Conservation (phyloP, 1,284 basidiomycete genomes). For the Farysia itapuensis region DNA sequence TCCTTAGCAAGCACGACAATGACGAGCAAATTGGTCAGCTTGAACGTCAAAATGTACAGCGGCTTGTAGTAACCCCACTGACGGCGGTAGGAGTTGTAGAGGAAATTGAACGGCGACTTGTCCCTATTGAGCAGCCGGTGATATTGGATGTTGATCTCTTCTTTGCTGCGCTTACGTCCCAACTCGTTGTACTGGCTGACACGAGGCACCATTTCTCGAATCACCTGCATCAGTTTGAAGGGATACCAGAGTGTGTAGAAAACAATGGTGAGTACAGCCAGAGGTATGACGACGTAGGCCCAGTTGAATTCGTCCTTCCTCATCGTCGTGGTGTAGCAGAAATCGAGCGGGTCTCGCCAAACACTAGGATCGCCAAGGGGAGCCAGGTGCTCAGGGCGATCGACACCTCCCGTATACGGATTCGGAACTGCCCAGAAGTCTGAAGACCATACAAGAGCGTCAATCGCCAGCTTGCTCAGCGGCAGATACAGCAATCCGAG, state of each 20-base stretch:
- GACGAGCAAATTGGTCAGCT: conserved; percentile 71
- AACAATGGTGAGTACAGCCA: conserved; percentile 66
- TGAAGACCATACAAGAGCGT: conserved; percentile 49
- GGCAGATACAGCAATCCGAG: conserved; percentile 49
- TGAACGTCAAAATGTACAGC: conserved; percentile 63
- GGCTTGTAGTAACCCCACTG: conserved; percentile 61
- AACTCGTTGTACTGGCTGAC: conserved; percentile 74
- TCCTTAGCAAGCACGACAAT: conserved; percentile 69
- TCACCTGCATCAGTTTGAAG: conserved; percentile 66
- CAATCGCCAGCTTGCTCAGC: conserved; percentile 52
- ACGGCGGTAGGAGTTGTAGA: conserved; percentile 66
- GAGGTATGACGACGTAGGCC: conserved; percentile 68
- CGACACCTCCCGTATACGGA: conserved; percentile 67
- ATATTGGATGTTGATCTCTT: conserved; percentile 74
- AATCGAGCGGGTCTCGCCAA: conserved; percentile 67
- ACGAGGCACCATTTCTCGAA: conserved; percentile 68
- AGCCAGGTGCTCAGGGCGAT: conserved; percentile 42
- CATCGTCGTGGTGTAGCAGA: conserved; percentile 72
- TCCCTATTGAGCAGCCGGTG: conserved; percentile 70
- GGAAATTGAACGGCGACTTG: conserved; percentile 71
- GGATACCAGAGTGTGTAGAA: conserved; percentile 75
- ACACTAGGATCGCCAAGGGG: conserved; percentile 66
- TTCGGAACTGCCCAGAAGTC: conserved; percentile 62
- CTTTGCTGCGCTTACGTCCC: conserved; percentile 65
- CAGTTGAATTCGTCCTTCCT: conserved; percentile 72